Conservation (phyloP, 1,284 basidiomycete genomes). For the Rhodotorula sp. region DNA sequence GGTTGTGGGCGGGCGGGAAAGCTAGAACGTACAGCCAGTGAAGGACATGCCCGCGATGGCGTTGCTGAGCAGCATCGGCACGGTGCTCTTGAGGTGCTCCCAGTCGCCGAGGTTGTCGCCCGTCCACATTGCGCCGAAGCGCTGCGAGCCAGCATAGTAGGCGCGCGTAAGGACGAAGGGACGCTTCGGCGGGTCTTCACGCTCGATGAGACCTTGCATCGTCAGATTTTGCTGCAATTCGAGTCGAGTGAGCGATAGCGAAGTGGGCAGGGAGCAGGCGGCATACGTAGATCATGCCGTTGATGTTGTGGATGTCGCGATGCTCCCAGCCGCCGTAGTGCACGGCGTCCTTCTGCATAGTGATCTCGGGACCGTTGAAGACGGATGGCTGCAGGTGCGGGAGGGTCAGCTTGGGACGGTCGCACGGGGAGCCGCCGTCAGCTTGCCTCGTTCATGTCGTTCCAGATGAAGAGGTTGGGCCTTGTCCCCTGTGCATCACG, state of each 20-base stretch:
- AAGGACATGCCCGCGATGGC: slow-evolving; percentile 93
- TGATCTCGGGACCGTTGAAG: slow-evolving; percentile 98
- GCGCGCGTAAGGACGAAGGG: slow-evolving; percentile 94
- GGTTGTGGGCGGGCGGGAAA: neutral
- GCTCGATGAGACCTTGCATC: slow-evolving; percentile 73
- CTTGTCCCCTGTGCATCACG: slow-evolving; percentile 55
- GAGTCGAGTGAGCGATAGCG: neutral
- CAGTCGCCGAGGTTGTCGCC: slow-evolving; percentile 97
- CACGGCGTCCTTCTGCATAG: slow-evolving; percentile 90
- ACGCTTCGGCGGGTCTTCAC: slow-evolving; percentile 71
- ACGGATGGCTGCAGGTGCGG: slow-evolving; percentile 71
- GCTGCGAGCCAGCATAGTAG: slow-evolving; percentile 94
- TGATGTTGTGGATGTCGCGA: slow-evolving; percentile 91
- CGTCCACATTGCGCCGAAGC: slow-evolving; percentile 97
- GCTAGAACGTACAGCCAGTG: slow-evolving; percentile 68
- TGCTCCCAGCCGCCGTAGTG: slow-evolving; percentile 97
- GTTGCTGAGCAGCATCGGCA: slow-evolving; percentile 91
- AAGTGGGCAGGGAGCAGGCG: neutral
- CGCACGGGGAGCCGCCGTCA: neutral
- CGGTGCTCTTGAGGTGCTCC: slow-evolving; percentile 92
- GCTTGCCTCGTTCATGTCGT: slow-evolving; percentile 95
- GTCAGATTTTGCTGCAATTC: slow-evolving; percentile 73
- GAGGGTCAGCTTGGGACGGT: neutral
- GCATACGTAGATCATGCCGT: slow-evolving; percentile 62
- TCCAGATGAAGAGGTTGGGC: slow-evolving; percentile 86